Percentiles rank a stretch among this genome's conserved stretches.
Conservation (phyloP, 257 asterid genomes). For the Solanum commersonii region DNA sequence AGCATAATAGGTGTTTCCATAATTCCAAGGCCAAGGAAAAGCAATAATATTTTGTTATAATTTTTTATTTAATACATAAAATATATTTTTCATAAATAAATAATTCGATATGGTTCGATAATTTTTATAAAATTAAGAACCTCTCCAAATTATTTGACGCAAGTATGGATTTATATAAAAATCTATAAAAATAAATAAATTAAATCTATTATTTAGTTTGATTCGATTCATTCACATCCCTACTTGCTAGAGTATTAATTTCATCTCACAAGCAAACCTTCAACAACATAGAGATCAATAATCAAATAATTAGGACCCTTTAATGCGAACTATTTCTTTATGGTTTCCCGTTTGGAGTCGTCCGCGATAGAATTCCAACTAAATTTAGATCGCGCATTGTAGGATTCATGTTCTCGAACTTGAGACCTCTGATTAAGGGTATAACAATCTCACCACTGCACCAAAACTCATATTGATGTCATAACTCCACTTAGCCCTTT, state of each 20-base stretch:
- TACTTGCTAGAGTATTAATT: neutral
- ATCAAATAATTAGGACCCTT: neutral
- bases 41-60: neutral
- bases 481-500: neutral
- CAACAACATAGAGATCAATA: neutral
- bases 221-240: neutral
- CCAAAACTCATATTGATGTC: neutral
- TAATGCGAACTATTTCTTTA: no score
- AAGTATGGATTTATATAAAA: neutral
- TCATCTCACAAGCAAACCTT: neutral
- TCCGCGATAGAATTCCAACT: no score
- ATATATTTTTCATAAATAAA: no score
- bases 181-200: no score
- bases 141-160: neutral
- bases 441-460: neutral
- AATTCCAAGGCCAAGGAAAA: neutral
- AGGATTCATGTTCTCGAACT: no score
- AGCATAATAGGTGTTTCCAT: neutral
- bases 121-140: neutral
- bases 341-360: neutral
- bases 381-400: rapidly evolving
- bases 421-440: no score
- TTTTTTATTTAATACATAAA: no score
- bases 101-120: no score
- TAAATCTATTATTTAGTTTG: no score